Conservation (phyloP, 306 rosid species). For the Vigna radiata region DNA sequence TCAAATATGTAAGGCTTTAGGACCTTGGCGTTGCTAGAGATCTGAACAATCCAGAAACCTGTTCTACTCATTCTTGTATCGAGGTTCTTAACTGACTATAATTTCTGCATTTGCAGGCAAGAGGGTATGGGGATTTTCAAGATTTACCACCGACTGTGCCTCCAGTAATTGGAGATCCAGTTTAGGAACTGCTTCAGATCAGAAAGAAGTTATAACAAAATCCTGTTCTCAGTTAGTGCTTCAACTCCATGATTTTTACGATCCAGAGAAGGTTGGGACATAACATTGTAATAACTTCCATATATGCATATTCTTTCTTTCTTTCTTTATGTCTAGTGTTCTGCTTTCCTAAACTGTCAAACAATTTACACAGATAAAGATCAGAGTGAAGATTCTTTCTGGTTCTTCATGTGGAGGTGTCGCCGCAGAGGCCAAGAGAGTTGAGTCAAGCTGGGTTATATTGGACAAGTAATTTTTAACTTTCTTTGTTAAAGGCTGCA, state of each 20-base stretch:
- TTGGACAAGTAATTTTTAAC: slow-evolving; percentile 77
- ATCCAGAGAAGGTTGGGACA: slow-evolving; percentile 75
- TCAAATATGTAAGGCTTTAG: slow-evolving; percentile 1
- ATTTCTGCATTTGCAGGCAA: slow-evolving; percentile 59
- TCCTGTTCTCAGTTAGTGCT: slow-evolving; percentile 88
- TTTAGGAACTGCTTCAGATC: slow-evolving; percentile 67
- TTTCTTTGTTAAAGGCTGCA: slow-evolving; percentile 31
- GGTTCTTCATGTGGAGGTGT: slow-evolving; percentile 68
- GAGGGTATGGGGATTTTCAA: slow-evolving; percentile 72
- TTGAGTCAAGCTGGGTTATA: slow-evolving; percentile 91
- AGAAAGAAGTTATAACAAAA: slow-evolving; percentile 76
- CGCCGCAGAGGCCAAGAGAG: slow-evolving; percentile 89
- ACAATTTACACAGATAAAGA: slow-evolving; percentile 65
- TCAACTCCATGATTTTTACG: slow-evolving; percentile 83
- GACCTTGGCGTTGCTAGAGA: slow-evolving; percentile 38
- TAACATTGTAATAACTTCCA: slow-evolving; percentile 18
- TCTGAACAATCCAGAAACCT: slow-evolving; percentile 34
- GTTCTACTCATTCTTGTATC: slow-evolving; percentile 25
- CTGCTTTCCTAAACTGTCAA: slow-evolving; percentile 34
- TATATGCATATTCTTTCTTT: slow-evolving; percentile 2
- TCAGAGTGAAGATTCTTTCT: slow-evolving; percentile 79
- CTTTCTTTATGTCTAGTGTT: slow-evolving; percentile 15
- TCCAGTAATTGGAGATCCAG: slow-evolving; percentile 59
- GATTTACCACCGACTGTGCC: slow-evolving; percentile 76
- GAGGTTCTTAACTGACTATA: slow-evolving; percentile 33